Evolutionary conservation across 257 asterid genomes (phyloP).

Genomic region (Echites panduratus): DNA sequence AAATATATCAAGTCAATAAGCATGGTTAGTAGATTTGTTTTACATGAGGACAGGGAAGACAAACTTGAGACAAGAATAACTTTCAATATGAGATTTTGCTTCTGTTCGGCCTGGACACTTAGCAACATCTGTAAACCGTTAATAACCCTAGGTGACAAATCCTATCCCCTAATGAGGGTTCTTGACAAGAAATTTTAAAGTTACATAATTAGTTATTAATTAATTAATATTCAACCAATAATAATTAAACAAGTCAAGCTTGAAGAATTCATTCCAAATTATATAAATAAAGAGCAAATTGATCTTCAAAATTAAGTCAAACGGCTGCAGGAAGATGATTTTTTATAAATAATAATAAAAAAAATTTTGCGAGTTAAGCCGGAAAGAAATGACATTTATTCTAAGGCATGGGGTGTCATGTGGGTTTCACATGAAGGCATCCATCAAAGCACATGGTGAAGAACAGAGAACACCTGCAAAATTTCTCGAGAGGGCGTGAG

Average conservation of each 20-base stretch:
- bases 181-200: not conserved
- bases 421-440: conserved; percentile 37
- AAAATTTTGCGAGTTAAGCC: not conserved
- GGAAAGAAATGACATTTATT: conserved; percentile 21
- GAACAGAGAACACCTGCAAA: conserved; percentile 41
- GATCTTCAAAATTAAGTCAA: no score
- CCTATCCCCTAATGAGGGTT: not conserved
- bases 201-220: not conserved
- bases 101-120: conserved; percentile 5
- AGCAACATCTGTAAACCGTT: conserved; percentile 4
- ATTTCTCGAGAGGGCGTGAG: conserved; percentile 5
- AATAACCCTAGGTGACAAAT: conserved; percentile 2
- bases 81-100: conserved; percentile 4
- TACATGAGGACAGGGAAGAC: conserved; percentile 20
- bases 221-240: no score
- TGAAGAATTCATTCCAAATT: not conserved
- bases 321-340: no score
- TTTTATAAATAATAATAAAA: no score
- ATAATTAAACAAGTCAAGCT: not conserved
- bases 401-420: conserved; percentile 34
- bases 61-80: conserved; percentile 16
- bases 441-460: conserved; percentile 26
- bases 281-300: no score
- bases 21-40: conserved; percentile 18
- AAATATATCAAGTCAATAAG: conserved; percentile 10